Conservation (phyloP, 2,329 filamentous ascomycete species). For the Fusarium transvaalense region DNA sequence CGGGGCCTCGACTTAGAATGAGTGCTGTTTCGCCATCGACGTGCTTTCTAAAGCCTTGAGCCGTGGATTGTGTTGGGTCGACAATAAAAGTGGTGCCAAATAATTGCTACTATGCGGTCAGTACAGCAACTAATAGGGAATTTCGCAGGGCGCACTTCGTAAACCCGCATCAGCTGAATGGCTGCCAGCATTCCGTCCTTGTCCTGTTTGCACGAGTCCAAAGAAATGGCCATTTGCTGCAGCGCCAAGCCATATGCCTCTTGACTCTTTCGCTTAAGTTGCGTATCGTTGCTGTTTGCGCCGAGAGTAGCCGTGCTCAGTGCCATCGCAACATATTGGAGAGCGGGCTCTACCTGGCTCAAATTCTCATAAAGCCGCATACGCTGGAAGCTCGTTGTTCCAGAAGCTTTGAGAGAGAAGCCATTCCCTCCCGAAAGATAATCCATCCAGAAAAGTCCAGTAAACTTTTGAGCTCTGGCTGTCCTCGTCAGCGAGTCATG, state of each 20-base stretch:
- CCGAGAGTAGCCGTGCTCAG: constrained; percentile 22
- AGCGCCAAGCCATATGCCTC: constrained; percentile 16
- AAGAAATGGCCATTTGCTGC: constrained; percentile 7
- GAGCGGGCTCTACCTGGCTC: background rate
- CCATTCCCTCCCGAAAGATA: constrained; percentile 21
- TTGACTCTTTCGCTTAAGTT: constrained; percentile 14
- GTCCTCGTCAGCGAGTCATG: constrained; percentile 13
- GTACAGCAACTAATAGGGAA: rapidly evolving
- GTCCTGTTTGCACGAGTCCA: background rate
- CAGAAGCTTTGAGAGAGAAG: background rate
- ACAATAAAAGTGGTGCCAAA: background rate
- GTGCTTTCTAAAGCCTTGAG: constrained; percentile 5
- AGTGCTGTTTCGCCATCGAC: constrained; percentile 23
- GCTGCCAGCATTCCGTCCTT: constrained; percentile 15
- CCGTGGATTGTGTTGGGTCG: background rate
- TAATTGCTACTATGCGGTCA: background rate
- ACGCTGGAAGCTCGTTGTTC: constrained; percentile 3
- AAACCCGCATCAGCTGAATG: constrained; percentile 20
- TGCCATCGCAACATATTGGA: constrained; percentile 23
- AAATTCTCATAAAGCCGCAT: constrained; percentile 6
- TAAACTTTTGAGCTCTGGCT: constrained; percentile 17
- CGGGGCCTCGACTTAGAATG: constrained; percentile 1
- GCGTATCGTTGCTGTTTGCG: background rate
- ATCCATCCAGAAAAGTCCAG: constrained; percentile 23
- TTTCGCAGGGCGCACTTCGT: background rate